Percentiles rank a stretch among this genome's conserved stretches.
These are phyloP conservation scores for Teunomyces gatunensis DNA, from an alignment of 805 yeast genomes.

Conservation along the genomic window DNA sequence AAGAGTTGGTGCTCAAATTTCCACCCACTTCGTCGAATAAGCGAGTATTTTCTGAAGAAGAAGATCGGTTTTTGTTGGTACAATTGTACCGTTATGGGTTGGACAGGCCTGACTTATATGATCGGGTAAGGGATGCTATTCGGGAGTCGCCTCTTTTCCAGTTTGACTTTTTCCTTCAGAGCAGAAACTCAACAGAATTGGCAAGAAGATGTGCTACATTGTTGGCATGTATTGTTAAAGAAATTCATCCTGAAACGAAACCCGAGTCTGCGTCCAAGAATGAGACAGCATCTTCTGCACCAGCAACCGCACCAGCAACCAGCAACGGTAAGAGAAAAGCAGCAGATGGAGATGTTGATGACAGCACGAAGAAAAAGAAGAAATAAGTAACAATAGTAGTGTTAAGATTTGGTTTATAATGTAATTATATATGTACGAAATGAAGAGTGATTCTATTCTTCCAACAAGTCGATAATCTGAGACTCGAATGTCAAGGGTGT, in stretches of 20 bases:
- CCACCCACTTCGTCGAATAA: slow-evolving; percentile 71
- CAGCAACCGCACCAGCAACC: neutral
- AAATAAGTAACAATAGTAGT: slow-evolving; percentile 1
- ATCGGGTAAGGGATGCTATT: slow-evolving; percentile 70
- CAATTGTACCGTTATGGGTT: slow-evolving; percentile 79
- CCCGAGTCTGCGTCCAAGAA: slow-evolving; percentile 1
- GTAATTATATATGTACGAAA: neutral
- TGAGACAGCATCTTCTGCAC: neutral
- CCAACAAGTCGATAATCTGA: slow-evolving; percentile 18
- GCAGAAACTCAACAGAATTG: slow-evolving; percentile 74
- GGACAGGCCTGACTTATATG: slow-evolving; percentile 76
- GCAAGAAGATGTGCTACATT: slow-evolving; percentile 80
- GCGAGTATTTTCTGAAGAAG: slow-evolving; percentile 74
- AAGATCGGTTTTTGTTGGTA: slow-evolving; percentile 82
- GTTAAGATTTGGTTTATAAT: neutral
- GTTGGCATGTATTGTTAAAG: slow-evolving; percentile 71
- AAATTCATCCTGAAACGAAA: slow-evolving; percentile 27
- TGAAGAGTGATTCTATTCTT: neutral
- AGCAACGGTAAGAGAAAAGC: slow-evolving; percentile 7
- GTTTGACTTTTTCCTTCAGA: slow-evolving; percentile 83
- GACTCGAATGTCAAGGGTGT: slow-evolving; percentile 60
- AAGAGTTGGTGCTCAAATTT: slow-evolving; percentile 65
- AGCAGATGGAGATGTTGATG: slow-evolving; percentile 5
- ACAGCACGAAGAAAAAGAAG: slow-evolving; percentile 7
- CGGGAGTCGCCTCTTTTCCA: slow-evolving; percentile 74